Percentiles rank a stretch among this genome's conserved stretches.
These are phyloP conservation scores for Dactylonectria macrodidyma DNA, from an alignment of 2,329 filamentous ascomycete species.

Conservation along the genomic window DNA sequence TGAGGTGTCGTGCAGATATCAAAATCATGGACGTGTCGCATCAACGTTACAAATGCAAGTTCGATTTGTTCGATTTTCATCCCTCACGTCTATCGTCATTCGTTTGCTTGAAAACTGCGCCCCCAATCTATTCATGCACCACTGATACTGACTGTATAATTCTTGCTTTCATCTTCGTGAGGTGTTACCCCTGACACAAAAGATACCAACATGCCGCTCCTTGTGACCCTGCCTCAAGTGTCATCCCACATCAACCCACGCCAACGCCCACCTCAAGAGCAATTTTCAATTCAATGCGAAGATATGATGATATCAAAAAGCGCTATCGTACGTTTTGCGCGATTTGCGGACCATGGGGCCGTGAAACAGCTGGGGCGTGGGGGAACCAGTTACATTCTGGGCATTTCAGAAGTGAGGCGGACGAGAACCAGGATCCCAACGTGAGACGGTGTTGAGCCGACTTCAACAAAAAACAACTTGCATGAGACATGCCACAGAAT, in stretches of 20 bases:
- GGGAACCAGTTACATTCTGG: constrained; percentile 16
- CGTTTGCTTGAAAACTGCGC: not conserved
- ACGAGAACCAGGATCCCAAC: constrained; percentile 7
- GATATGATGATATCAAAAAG: not conserved
- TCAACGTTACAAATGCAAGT: not conserved
- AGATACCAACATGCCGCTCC: not conserved
- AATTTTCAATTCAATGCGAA: not conserved
- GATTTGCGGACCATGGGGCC: constrained; percentile 2
- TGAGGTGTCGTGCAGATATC: not conserved
- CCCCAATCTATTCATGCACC: not conserved
- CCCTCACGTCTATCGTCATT: not conserved
- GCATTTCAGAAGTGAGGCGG: constrained; percentile 12
- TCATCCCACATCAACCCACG: constrained; percentile 1
- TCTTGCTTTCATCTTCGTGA: no score
- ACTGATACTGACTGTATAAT: not conserved
- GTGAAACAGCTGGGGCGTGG: constrained; percentile 7
- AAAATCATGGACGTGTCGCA: not conserved
- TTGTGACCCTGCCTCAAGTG: not conserved
- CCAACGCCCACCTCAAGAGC: constrained; percentile 4
- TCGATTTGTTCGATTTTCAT: not conserved
- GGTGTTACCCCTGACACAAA: not conserved
- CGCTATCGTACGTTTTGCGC: constrained; percentile 18
- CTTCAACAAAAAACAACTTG: constrained; percentile 8
- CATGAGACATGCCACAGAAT: no score
- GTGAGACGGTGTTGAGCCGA: not conserved